Conservation (phyloP, 169 alveolate genomes). For the Cryptosporidium felis region DNA sequence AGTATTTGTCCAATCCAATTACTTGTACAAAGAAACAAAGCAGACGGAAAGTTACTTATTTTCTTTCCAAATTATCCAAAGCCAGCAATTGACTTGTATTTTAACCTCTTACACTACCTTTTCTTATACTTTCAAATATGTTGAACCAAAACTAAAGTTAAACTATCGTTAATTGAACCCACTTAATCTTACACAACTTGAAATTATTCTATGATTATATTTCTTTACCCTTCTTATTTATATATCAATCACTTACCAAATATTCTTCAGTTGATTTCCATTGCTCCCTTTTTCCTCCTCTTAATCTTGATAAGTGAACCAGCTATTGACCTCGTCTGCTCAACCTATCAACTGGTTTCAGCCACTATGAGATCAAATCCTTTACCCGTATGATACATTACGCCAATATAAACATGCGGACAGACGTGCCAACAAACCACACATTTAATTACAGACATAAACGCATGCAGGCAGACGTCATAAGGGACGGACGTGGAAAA, state of each 20-base stretch:
- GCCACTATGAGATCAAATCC: constrained; percentile 67
- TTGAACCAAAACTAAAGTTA: constrained; percentile 52
- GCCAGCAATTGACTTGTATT: constrained; percentile 6
- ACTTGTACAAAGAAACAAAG: neutral
- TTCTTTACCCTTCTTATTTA: neutral
- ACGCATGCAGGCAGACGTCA: constrained; percentile 73
- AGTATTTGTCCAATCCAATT: neutral
- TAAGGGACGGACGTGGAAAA: constrained; percentile 70
- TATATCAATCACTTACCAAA: constrained; percentile 32
- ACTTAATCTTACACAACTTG: constrained; percentile 56
- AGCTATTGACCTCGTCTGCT: constrained; percentile 44
- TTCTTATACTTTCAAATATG: constrained; percentile 27
- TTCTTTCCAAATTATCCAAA: neutral
- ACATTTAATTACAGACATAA: constrained; percentile 59
- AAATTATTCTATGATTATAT: neutral
- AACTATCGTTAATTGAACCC: neutral
- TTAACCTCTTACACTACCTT: constrained; percentile 63
- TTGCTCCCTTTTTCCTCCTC: constrained; percentile 27
- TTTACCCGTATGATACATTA: constrained; percentile 69
- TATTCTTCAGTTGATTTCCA: constrained; percentile 42
- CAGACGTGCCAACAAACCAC: constrained; percentile 72
- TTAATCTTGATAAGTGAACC: neutral
- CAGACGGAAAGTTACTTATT: no score
- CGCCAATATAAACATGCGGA: constrained; percentile 64
- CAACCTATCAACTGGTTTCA: constrained; percentile 38